Base-by-base conservation (phyloP, 2,329 filamentous ascomycete species). In the Plenodomus biglobosus region DNA sequence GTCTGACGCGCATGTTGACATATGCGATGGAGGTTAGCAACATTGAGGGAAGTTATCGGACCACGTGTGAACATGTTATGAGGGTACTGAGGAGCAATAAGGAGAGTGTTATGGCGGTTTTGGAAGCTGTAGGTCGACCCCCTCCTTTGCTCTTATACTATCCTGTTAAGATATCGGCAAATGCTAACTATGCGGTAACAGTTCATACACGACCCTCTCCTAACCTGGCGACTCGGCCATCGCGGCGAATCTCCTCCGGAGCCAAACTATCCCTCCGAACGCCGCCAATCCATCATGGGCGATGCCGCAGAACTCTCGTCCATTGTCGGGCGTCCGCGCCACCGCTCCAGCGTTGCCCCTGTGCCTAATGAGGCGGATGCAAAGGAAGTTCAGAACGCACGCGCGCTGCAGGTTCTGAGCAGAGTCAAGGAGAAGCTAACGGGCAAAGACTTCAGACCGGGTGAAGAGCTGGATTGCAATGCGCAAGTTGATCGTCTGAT, bases 1-100 rank as follows among this genome's bases (percentile, higher is more conserved):
- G 95, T 48, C 80, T 99, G 40, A 99, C 94, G 2, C 85, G 94
- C 59, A 99, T 99, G 94, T 84, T 99, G 74, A 99, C 95, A 0
- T 99, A 96, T 69, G 95, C 95, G 18, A 99, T 99, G 94, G 94
- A 99, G 76, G 94, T 99, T 46, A 96, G 92, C 81, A 99, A 99
- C 69, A 99, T 99, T 59, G 94, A 99, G 73, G 94, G 94, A 62
- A 96, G 90, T 74, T 99, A 96, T 80, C 85, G 95, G 52, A 97
- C 96, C 48, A 97, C 94, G 5, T 99, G 92, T 64, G 95, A 99
- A 75, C 92, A 96, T 62, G 92, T 96, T 42, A 99, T 99, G 94
- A 85, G 94, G 52, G 92, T 99, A 13, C 78, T 99, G 57, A 81
- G 94, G 47, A 91, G 94, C 59, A 99, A 99, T 74, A 99, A 99